Conservation (phyloP, 1,284 basidiomycete species). For the Lentinus polychrous region DNA sequence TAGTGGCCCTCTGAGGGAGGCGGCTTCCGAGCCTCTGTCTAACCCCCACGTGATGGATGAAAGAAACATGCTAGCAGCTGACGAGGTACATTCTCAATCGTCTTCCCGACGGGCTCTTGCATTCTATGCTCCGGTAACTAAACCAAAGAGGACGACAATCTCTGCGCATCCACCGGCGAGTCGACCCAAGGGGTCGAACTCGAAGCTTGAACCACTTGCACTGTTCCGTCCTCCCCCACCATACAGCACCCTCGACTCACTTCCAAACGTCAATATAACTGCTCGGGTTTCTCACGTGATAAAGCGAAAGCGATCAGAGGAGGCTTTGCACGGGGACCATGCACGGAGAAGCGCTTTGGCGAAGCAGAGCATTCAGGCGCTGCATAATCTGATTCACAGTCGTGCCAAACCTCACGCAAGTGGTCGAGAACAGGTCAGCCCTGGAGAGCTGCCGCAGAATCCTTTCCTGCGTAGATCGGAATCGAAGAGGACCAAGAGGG, state of each 20-base stretch:
- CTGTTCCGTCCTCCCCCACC: conserved; percentile 39
- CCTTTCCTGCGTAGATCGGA: neutral
- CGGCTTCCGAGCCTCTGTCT: neutral
- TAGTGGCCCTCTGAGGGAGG: neutral
- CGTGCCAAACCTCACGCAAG: neutral
- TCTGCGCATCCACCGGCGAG: conserved; percentile 1
- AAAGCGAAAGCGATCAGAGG: neutral
- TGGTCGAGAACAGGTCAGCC: neutral
- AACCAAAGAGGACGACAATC: conserved; percentile 3
- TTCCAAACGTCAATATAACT: neutral
- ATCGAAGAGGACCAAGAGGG: neutral
- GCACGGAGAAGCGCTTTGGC: neutral
- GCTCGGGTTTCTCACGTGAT: neutral
- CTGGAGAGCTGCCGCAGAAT: neutral
- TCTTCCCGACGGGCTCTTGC: conserved; percentile 2
- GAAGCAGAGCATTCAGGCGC: neutral
- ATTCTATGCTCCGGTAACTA: conserved; percentile 9
- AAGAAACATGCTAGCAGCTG: conserved; percentile 7
- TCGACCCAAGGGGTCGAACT: neutral
- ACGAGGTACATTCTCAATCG: conserved; percentile 5
- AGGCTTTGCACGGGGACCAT: neutral
- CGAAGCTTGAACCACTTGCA: conserved; percentile 26
- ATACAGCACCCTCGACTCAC: conserved; percentile 20
- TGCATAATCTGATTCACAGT: neutral
- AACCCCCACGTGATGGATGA: neutral